A percentile compares a stretch with the other conserved stretches of the same genome.
phyloP scores from a whole-genome alignment of 768 basidiomycete genomes.

The Aureoboletus auriporus region DNA sequence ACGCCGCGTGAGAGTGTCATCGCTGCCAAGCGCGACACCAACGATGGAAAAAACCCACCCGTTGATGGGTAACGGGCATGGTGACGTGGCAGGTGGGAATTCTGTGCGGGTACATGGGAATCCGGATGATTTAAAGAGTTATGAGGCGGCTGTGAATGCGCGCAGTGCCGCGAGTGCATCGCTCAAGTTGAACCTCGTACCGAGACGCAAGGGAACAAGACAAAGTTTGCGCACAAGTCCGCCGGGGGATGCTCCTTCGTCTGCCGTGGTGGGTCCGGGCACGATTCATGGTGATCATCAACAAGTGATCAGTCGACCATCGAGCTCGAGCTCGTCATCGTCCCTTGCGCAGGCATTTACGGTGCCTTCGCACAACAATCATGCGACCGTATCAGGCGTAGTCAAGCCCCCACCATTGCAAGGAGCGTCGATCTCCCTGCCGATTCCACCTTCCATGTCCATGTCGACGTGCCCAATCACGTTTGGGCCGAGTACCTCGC shows the following conservation, averaged over 20 bases:
- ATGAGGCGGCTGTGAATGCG: slow-evolving; percentile 74
- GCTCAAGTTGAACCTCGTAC: slow-evolving; percentile 52
- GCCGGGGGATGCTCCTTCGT: slow-evolving; percentile 6
- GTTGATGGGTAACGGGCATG: slow-evolving; percentile 16
- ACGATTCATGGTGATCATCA: slow-evolving; percentile 15
- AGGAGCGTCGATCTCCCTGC: slow-evolving; percentile 30
- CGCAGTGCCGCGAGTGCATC: slow-evolving; percentile 45
- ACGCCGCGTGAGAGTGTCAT: slow-evolving; percentile 55
- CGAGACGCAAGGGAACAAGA: slow-evolving; percentile 33
- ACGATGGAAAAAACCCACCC: slow-evolving; percentile 29
- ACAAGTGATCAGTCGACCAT: slow-evolving; percentile 30
- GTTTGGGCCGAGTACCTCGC: slow-evolving; percentile 6
- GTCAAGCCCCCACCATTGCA: slow-evolving; percentile 26
- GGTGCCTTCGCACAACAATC: slow-evolving; percentile 6
- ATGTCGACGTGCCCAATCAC: slow-evolving; percentile 5
- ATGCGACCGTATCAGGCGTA: background rate
- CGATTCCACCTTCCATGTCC: slow-evolving; percentile 25
- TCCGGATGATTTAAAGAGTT: slow-evolving; percentile 62
- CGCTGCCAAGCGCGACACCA: slow-evolving; percentile 71
- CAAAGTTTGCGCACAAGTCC: slow-evolving; percentile 17
- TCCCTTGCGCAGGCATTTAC: slow-evolving; percentile 43
- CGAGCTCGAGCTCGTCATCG: slow-evolving; percentile 35
- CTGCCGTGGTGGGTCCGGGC: background rate
- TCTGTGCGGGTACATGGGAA: slow-evolving; percentile 39
- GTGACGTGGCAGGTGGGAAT: slow-evolving; percentile 14